Evolutionary conservation across 2,329 filamentous ascomycete species (phyloP), one percentile per base, ranked within the genome.

Genomic region (Fusarium sp.): DNA sequence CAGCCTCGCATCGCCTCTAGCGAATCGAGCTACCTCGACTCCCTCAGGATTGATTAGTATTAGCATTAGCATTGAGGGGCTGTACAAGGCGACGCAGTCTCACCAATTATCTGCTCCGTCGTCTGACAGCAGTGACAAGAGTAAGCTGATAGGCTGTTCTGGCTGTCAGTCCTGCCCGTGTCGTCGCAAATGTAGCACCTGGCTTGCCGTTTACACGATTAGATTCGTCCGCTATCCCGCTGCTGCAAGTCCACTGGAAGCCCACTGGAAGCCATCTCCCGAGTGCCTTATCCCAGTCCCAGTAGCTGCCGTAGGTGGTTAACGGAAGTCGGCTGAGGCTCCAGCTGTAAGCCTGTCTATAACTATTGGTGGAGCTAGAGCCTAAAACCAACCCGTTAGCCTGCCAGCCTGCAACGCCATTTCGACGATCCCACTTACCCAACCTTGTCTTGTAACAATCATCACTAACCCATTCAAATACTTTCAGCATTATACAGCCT

Each of bases 151-250:
- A 40, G 22, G 20, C 35, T 30, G 28, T 51, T 26, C 26, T 26
- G 26, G 26, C 26, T 26, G 26, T 26, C 41, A 65, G 48, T 6
- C 30, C 30, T 13, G 6, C 62, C 64, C 46, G 15, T 32, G 44
- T 40, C 61, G 68, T 65, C 54, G 50, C 69, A 73, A 71, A 70
- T 68, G 71, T 72, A 73, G 71, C 55, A 72, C 45, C 48, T 30
- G 28, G 28, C 28, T 30, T 30, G 28, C 28, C 28, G 28, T 30
- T 30, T 13, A 11, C 28, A 11, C 28, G 28, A 30, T 30, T 30
- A 30, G 28, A 30, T 30, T 60, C 64, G 47, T 61, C 53, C 40
- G 24, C 33, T 54, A 37, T 59, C 58, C 20, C 51, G 62, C 63
- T 62, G 40, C 56, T 48, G 56, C 67, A 61, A 65, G 51, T 49